Evolutionary conservation across 306 rosid species (phyloP), one percentile per base, ranked within the genome.

Genomic region (Boehmeria nivea): DNA sequence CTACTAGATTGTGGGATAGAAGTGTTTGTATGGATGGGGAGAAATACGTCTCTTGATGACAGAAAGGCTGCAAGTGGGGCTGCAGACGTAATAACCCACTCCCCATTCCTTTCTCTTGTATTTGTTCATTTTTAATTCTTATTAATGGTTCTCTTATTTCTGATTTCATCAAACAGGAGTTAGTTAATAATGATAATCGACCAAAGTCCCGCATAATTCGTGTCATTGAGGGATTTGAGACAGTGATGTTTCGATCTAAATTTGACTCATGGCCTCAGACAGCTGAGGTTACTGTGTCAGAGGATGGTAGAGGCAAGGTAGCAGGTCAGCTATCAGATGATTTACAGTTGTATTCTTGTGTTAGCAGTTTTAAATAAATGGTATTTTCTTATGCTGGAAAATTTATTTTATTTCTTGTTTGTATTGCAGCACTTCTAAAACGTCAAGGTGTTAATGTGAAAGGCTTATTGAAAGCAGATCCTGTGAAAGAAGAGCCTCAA

Each of bases 271-370:
- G 99, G 99, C 86, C 96, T 53, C 83, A 81, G 72, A 60, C 81
- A 63, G 16, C 78, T 66, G 63, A 83, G 38, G 78, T 70, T 42
- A 63, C 86, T 36, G 81, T 71, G 50, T 64, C 95, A 17, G 99
- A 93, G 79, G 96, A 93, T 72, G 95, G 99, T 38, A 83, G 96
- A 61, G 99, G 99, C 78, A 93, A 81, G 86, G 99, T 93, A 59
- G 99, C 99, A 76, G 99, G 99, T 93, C 64, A 78, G 86, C 72
- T 59, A 54, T 56, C 73, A 57, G 60, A 66, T 60, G 22, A 18
- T 61, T 72, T 66, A 54, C 46, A 15, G 25, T 36, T 62, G 39
- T 44, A 45, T 49, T 42, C 63, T 69, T 70, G 51, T 48, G 42
- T 42, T 12, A n/a, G 47, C 34, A 45, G 34, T 43, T 67, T 31